Percentiles rank a stretch among this genome's conserved stretches.
Evolutionary conservation across 78 protist species (phyloP).

Genomic region (Isochrysis galbana): DNA sequence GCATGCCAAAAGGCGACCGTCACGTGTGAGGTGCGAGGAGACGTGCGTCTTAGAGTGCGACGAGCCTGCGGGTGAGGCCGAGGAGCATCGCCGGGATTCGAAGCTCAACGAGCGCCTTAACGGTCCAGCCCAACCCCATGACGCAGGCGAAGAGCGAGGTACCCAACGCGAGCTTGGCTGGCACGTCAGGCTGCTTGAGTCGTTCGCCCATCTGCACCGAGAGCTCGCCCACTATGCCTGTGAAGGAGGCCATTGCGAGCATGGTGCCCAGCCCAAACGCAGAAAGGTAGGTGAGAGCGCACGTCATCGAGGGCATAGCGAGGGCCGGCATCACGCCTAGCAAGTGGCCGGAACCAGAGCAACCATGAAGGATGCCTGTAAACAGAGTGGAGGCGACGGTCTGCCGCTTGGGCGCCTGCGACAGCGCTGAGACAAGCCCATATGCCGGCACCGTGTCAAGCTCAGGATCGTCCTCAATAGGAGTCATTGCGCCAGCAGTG

Average conservation of each 20-base stretch:
- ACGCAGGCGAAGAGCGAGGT: background rate
- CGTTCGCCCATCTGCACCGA: background rate
- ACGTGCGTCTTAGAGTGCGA: background rate
- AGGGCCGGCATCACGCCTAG: slow-evolving; percentile 30
- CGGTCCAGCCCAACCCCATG: background rate
- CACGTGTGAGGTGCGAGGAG: no score
- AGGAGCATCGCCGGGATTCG: background rate
- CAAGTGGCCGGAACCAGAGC: slow-evolving; percentile 19
- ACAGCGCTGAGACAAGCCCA: background rate
- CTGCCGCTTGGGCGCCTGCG: background rate
- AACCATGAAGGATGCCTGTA: slow-evolving; percentile 5
- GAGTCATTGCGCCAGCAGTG: background rate
- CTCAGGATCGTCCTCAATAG: background rate
- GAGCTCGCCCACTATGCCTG: background rate
- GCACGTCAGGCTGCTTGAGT: background rate
- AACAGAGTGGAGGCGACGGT: background rate
- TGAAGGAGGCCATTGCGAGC: background rate
- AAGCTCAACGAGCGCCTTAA: background rate
- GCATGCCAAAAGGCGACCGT: no score
- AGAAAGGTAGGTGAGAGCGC: background rate
- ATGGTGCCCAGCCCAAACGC: background rate
- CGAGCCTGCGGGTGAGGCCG: background rate
- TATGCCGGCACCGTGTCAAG: background rate
- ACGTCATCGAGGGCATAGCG: background rate
- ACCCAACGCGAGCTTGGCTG: background rate